phyloP scores from a whole-genome alignment of 2,329 filamentous ascomycete genomes.

The Aspergillus piperis region DNA sequence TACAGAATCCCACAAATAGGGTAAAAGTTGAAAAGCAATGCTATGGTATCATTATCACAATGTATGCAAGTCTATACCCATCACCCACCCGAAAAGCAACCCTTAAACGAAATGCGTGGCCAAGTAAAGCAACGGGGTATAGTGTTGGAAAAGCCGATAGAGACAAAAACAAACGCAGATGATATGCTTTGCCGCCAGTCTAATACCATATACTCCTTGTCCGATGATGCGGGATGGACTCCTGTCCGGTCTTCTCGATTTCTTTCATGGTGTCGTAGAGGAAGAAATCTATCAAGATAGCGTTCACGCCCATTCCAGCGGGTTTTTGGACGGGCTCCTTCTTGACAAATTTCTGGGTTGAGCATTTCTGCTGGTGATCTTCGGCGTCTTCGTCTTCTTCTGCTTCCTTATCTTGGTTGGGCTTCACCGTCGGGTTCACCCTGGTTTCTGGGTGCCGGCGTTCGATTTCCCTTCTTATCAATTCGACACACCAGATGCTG shows the following conservation, averaged over 20 bases:
- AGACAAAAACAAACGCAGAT: neutral
- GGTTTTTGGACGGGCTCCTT: conserved; percentile 15
- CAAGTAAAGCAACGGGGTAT: neutral
- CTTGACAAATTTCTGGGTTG: conserved; percentile 22
- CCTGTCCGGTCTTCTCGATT: conserved; percentile 63
- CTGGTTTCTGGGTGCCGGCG: conserved; percentile 69
- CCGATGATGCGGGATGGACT: conserved; percentile 74
- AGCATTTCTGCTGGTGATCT: conserved; percentile 12
- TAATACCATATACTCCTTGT: conserved; percentile 95
- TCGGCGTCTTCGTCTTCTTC: conserved; percentile 13
- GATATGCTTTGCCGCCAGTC: neutral
- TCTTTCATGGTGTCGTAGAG: conserved; percentile 94
- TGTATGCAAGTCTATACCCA: conserved; percentile 17
- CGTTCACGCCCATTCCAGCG: conserved; percentile 61
- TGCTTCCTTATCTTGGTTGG: neutral
- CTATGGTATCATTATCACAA: neutral
- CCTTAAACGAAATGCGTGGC: neutral
- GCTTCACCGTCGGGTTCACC: neutral
- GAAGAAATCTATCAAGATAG: conserved; percentile 95
- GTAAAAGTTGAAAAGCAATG: neutral
- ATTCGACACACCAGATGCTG: conserved; percentile 94
- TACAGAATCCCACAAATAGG: conserved; percentile 8
- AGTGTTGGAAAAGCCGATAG: conserved; percentile 4
- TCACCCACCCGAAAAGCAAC: conserved; percentile 3
- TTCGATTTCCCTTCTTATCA: conserved; percentile 79